Conservation (phyloP, 495 filamentous ascomycete genomes). For the Lasiosphaeris hirsuta region DNA sequence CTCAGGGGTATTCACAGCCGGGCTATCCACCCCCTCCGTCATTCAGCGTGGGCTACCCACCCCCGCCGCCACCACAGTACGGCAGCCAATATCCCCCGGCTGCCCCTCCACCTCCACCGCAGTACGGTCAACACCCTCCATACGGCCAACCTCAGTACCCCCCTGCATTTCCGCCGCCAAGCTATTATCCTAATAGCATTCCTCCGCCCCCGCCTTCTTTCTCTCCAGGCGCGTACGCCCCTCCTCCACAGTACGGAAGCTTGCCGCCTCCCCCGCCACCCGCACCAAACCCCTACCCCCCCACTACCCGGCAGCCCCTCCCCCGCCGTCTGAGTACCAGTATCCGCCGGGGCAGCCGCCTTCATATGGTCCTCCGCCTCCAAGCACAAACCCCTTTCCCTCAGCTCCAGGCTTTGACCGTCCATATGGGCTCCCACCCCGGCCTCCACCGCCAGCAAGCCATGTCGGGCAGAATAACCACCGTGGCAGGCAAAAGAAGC, state of each 20-base stretch:
- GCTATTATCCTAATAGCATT: conserved; percentile 25
- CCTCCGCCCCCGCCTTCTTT: conserved; percentile 21
- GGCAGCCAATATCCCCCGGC: conserved; percentile 10
- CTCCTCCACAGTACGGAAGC: conserved; percentile 21
- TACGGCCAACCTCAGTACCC: conserved; percentile 30
- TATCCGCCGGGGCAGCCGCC: conserved; percentile 19
- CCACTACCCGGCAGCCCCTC: conserved; percentile 20
- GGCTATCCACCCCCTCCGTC: conserved; percentile 21
- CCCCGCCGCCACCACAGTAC: conserved; percentile 7
- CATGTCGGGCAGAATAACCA: conserved; percentile 11
- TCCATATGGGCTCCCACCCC: conserved; percentile 19
- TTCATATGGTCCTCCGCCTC: conserved; percentile 18
- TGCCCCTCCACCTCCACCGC: conserved; percentile 14
- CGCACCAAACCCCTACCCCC: conserved; percentile 27
- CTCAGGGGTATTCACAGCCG: conserved; percentile 16
- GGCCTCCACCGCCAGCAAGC: conserved; percentile 13
- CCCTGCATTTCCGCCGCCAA: conserved; percentile 24
- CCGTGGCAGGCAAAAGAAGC: conserved; percentile 20
- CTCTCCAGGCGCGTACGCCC: conserved; percentile 17
- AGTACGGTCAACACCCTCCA: conserved; percentile 23
- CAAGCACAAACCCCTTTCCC: background rate
- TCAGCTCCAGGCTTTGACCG: conserved; percentile 22
- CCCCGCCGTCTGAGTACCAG: conserved; percentile 28
- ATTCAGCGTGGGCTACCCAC: conserved; percentile 4
- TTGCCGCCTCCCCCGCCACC: conserved; percentile 25